A percentile compares a stretch with the other conserved stretches of the same genome.
Conservation (phyloP, 257 asterid genomes). For the Vinca minor region DNA sequence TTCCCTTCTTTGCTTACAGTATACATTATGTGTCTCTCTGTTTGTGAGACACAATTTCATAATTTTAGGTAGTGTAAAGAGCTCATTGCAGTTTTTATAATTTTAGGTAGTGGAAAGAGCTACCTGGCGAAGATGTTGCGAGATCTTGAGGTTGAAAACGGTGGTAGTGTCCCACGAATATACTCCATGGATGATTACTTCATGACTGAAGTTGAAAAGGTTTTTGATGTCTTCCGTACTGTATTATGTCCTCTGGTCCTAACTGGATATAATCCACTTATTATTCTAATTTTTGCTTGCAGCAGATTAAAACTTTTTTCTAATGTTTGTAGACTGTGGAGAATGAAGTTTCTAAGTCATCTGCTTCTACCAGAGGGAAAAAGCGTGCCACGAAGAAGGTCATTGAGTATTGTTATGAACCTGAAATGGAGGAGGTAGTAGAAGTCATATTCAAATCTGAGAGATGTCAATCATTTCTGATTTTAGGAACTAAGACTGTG, state of each 20-base stretch:
- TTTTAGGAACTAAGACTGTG: background rate
- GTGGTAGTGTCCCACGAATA: slow-evolving; percentile 85
- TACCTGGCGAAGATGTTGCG: slow-evolving; percentile 84
- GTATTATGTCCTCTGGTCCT: slow-evolving; percentile 2
- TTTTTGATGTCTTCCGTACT: too few species aligned
- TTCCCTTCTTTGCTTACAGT: slow-evolving; percentile 2
- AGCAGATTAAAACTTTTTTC: background rate
- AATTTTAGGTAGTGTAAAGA: too few species aligned
- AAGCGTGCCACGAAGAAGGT: slow-evolving; percentile 51
- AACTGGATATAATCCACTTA: background rate
- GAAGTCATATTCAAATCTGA: background rate
- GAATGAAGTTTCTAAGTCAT: slow-evolving; percentile 47
- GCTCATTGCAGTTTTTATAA: slow-evolving; percentile 8
- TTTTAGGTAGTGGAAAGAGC: slow-evolving; percentile 97
- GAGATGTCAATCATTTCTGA: background rate
- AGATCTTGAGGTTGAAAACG: slow-evolving; percentile 89
- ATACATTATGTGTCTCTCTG: background rate
- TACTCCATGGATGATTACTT: slow-evolving; percentile 97
- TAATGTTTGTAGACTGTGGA: slow-evolving; percentile 48
- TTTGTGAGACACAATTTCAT: background rate
- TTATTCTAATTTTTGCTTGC: background rate
- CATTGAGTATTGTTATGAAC: slow-evolving; percentile 90
- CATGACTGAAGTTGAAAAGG: slow-evolving; percentile 98
- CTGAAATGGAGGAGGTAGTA: slow-evolving; percentile 98
- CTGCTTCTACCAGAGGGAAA: slow-evolving; percentile 61